Evolutionary conservation across 257 asterid species (phyloP).

Genomic region (Solanum arcanum): DNA sequence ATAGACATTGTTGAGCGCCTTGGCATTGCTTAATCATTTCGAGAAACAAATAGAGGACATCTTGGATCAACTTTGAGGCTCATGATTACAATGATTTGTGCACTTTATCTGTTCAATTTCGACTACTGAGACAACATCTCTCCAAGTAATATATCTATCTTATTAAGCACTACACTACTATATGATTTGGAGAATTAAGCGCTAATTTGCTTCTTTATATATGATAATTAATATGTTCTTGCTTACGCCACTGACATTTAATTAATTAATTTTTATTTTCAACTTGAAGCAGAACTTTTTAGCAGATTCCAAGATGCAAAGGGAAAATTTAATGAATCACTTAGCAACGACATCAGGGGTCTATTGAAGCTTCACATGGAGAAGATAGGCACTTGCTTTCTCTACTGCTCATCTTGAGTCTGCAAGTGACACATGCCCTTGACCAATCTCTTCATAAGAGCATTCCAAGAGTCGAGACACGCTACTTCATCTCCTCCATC

Average conservation of each 20-base stretch:
- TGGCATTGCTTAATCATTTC: conserved; percentile 28
- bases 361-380: conserved; percentile 14
- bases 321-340: conserved; percentile 7
- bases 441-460: conserved; percentile 18
- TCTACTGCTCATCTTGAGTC: conserved; percentile 4
- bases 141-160: not conserved
- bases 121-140: conserved; percentile 19
- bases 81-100: not conserved
- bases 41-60: conserved; percentile 13
- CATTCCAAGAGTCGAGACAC: conserved; percentile 16
- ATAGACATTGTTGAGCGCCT: conserved; percentile 25
- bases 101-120: conserved; percentile 14
- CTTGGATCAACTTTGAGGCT: not conserved
- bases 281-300: not conserved
- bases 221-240: no score
- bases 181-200: no score
- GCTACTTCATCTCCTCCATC: conserved; percentile 4
- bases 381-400: conserved; percentile 17
- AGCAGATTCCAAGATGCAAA: conserved; percentile 16
- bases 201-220: no score
- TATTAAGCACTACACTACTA: no score
- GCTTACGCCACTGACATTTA: no score
- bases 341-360: not conserved
- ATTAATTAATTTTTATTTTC: no score
- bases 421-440: conserved; percentile 15